Evolutionary conservation across 768 basidiomycete species (phyloP).

Genomic region (Cystoderma amianthinum): DNA sequence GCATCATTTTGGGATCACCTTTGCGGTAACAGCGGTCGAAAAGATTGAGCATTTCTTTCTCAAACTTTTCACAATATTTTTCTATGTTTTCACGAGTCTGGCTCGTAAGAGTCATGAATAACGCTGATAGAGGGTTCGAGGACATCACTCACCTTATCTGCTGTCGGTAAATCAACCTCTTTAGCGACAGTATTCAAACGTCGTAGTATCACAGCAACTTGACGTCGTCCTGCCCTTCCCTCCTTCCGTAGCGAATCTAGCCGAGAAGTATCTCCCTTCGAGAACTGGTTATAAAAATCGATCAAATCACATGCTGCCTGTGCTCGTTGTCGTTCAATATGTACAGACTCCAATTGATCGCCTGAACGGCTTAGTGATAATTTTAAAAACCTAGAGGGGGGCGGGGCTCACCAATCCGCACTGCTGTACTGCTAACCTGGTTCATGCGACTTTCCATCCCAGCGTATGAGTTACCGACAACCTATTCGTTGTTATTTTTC

Average conservation of each 20-base stretch:
- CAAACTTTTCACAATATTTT: constrained; percentile 96
- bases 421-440: constrained; percentile 89
- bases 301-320: constrained; percentile 93
- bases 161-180: constrained; percentile 84
- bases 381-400: constrained; percentile 1
- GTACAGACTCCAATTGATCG: constrained; percentile 93
- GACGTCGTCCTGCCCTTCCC: constrained; percentile 80
- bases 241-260: constrained; percentile 79
- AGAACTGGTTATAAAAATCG: constrained; percentile 90
- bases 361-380: constrained; percentile 36
- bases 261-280: constrained; percentile 68
- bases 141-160: constrained; percentile 56
- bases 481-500: constrained; percentile 33
- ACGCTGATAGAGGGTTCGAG: background rate
- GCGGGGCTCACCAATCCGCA: constrained; percentile 71
- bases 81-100: constrained; percentile 91
- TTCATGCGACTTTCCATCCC: constrained; percentile 90
- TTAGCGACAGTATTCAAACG: constrained; percentile 83
- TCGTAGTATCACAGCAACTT: constrained; percentile 83
- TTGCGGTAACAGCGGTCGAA: constrained; percentile 96
- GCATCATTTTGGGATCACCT: constrained; percentile 99
- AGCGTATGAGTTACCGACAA: constrained; percentile 80
- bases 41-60: constrained; percentile 94
- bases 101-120: constrained; percentile 1
- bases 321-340: constrained; percentile 85